Evolutionary conservation across 768 basidiomycete genomes (phyloP).

Genomic region (Tricholoma bakamatsutake): DNA sequence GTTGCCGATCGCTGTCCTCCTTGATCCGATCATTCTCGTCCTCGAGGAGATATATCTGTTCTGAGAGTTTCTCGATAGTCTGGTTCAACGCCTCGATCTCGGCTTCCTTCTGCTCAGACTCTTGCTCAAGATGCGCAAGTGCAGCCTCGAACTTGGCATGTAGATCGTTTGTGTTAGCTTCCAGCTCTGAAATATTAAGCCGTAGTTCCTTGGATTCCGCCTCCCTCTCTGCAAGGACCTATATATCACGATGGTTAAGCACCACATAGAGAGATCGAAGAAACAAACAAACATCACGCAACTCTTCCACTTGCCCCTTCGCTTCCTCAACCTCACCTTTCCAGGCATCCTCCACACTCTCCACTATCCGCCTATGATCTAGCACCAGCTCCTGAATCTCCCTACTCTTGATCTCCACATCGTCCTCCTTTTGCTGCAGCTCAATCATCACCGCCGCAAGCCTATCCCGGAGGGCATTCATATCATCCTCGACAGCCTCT

Average conservation of each 20-base stretch:
- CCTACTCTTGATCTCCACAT: conserved; percentile 68
- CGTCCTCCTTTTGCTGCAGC: conserved; percentile 82
- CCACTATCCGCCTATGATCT: conserved; percentile 69
- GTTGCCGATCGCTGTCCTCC: conserved; percentile 61
- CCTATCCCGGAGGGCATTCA: conserved; percentile 70
- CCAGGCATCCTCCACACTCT: conserved; percentile 80
- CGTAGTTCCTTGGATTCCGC: conserved; percentile 72
- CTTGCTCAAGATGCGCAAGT: conserved; percentile 69
- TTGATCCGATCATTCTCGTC: conserved; percentile 76
- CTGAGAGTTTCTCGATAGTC: conserved; percentile 76
- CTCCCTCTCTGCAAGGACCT: conserved; percentile 78
- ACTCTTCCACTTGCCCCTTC: conserved; percentile 71
- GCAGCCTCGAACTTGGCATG: conserved; percentile 72
- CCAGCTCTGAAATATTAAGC: conserved; percentile 68
- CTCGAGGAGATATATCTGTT: conserved; percentile 79
- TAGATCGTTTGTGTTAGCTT: conserved; percentile 63
- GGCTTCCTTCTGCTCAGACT: conserved; percentile 73
- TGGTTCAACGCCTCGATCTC: conserved; percentile 69
- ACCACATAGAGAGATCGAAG: not conserved
- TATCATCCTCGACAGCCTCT: conserved; percentile 73
- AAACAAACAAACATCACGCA: conserved; percentile 52
- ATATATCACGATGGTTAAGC: conserved; percentile 6
- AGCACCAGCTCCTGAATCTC: conserved; percentile 75
- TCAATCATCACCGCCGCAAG: conserved; percentile 78
- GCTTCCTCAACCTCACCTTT: conserved; percentile 82